These are phyloP conservation scores for Prunus yedoensis DNA, from an alignment of 331 rosid genomes.

Conservation along the genomic window DNA sequence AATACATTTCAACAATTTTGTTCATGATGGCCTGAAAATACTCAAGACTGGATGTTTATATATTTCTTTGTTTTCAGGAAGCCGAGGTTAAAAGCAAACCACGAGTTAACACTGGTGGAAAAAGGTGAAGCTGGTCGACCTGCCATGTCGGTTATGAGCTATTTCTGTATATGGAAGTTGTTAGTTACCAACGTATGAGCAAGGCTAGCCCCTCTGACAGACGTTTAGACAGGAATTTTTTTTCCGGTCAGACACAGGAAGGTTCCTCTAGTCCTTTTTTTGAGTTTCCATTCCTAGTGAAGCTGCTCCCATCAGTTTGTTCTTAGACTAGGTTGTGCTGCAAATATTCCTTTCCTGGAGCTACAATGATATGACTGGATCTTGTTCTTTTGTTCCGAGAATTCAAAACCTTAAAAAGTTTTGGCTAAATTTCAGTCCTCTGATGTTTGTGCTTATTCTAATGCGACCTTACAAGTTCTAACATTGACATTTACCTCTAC, in stretches of 20 bases:
- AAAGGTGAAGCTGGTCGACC: conserved; percentile 50
- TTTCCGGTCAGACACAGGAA: no score
- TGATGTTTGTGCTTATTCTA: no score
- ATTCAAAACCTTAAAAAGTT: not conserved
- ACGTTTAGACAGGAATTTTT: not conserved
- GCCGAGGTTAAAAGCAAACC: conserved; percentile 87
- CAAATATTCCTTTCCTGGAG: not conserved
- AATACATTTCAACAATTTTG: not conserved
- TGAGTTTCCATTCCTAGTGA: not conserved
- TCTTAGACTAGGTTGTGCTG: not conserved
- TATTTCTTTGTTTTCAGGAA: conserved; percentile 47
- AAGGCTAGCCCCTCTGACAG: not conserved
- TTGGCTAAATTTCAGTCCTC: not conserved
- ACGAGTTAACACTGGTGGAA: conserved; percentile 49
- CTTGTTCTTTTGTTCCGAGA: not conserved
- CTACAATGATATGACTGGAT: not conserved
- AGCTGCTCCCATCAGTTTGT: not conserved
- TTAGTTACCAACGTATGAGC: not conserved
- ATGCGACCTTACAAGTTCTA: no score
- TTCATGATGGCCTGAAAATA: not conserved
- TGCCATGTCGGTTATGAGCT: not conserved
- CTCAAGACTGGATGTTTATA: not conserved
- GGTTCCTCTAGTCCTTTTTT: not conserved
- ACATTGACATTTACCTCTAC: no score
- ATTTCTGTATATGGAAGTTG: not conserved